A percentile compares a stretch with the other conserved stretches of the same genome.
Conservation (phyloP, 1,284 basidiomycete species). For the Leccinum fuscescens region DNA sequence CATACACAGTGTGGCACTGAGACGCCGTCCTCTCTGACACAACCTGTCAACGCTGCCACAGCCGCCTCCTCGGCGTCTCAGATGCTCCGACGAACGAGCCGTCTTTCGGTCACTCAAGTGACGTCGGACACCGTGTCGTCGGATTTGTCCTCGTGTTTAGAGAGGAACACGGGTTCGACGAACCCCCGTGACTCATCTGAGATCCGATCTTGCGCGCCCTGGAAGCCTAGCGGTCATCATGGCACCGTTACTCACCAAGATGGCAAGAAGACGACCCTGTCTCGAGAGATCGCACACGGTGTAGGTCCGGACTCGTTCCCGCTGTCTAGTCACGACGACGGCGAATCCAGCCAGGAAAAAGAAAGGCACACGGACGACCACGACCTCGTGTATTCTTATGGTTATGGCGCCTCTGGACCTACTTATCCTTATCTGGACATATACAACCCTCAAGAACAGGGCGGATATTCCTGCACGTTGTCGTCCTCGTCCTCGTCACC, state of each 20-base stretch:
- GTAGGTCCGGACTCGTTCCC: slow-evolving; percentile 4
- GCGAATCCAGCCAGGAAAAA: slow-evolving; percentile 18
- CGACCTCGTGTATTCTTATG: slow-evolving; percentile 23
- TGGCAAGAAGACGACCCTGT: neutral
- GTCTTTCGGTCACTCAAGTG: slow-evolving; percentile 10
- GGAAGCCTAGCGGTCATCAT: slow-evolving; percentile 18
- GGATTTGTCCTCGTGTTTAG: slow-evolving; percentile 7
- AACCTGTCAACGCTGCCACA: slow-evolving; percentile 7
- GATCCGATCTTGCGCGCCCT: slow-evolving; percentile 17
- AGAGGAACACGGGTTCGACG: slow-evolving; percentile 4
- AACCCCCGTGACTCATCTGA: slow-evolving; percentile 19
- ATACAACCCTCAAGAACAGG: slow-evolving; percentile 25
- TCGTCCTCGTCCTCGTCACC: neutral
- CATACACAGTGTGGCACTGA: slow-evolving; percentile 11
- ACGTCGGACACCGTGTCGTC: slow-evolving; percentile 8
- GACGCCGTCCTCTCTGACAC: slow-evolving; percentile 12
- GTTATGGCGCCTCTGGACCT: slow-evolving; percentile 26
- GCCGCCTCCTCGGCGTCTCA: slow-evolving; percentile 7
- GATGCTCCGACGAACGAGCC: slow-evolving; percentile 28
- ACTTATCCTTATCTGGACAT: slow-evolving; percentile 34
- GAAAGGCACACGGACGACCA: slow-evolving; percentile 4
- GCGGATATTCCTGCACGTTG: slow-evolving; percentile 1
- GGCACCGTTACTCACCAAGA: slow-evolving; percentile 12
- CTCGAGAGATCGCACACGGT: slow-evolving; percentile 16
- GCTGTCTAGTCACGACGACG: slow-evolving; percentile 6